These are phyloP conservation scores for Suillus subluteus DNA, from an alignment of 768 basidiomycete genomes.

Conservation along the genomic window DNA sequence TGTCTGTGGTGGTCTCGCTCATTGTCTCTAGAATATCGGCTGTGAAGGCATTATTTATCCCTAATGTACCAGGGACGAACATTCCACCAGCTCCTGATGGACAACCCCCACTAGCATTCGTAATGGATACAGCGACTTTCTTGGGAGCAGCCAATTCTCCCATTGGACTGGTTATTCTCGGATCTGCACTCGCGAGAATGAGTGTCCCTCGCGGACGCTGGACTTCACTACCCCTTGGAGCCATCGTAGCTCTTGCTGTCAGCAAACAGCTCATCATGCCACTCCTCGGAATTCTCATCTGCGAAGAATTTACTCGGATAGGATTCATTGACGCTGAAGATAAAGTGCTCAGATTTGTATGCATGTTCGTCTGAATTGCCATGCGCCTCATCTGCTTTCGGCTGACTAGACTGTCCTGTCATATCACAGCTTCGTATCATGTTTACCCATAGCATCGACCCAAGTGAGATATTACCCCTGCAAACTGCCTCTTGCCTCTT, in stretches of 20 bases:
- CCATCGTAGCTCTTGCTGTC: conserved; percentile 55
- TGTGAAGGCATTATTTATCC: conserved; percentile 64
- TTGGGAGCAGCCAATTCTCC: conserved; percentile 68
- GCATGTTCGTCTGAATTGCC: conserved; percentile 54
- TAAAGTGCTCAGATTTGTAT: conserved; percentile 64
- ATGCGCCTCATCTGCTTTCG: conserved; percentile 1
- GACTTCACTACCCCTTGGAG: conserved; percentile 50
- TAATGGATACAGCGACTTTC: conserved; percentile 59
- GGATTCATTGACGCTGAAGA: conserved; percentile 54
- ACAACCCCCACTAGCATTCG: conserved; percentile 63
- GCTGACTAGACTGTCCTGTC: not conserved
- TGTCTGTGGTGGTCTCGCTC: conserved; percentile 57
- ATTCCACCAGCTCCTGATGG: conserved; percentile 66
- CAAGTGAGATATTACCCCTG: conserved; percentile 41
- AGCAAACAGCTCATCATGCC: conserved; percentile 61
- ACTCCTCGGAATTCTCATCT: conserved; percentile 61
- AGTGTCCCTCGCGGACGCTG: conserved; percentile 52
- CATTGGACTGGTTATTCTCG: conserved; percentile 62
- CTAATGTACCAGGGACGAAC: conserved; percentile 42
- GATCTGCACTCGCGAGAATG: conserved; percentile 63
- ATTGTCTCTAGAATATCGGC: conserved; percentile 57
- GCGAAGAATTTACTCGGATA: conserved; percentile 46
- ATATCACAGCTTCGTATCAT: conserved; percentile 53
- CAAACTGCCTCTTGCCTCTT: conserved; percentile 9
- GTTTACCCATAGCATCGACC: conserved; percentile 61